phyloP scores from a whole-genome alignment of 768 basidiomycete genomes.

The Macrolepiota dolichaula region DNA sequence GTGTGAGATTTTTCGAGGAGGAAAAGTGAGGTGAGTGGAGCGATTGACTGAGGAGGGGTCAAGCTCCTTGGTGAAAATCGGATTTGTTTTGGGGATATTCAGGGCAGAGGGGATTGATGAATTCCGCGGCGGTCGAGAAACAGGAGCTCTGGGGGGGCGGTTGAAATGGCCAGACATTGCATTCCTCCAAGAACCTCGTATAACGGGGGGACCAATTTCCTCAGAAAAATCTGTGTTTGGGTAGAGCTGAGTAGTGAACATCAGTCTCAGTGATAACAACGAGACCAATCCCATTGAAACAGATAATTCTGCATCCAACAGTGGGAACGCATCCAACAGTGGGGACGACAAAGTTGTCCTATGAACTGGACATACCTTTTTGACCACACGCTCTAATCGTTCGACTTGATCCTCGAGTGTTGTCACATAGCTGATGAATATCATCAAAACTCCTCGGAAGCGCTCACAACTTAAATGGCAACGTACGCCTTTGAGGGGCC shows the following conservation, averaged over 20 bases:
- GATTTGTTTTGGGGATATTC: conserved; percentile 10
- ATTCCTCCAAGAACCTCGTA: conserved; percentile 63
- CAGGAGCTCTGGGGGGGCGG: conserved; percentile 9
- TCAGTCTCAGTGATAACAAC: background rate
- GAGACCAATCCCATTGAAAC: background rate
- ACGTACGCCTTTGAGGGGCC: conserved; percentile 69
- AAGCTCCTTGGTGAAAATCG: background rate
- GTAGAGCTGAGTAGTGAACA: conserved; percentile 41
- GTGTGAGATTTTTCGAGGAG: conserved; percentile 11
- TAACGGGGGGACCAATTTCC: conserved; percentile 59
- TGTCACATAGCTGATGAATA: conserved; percentile 45
- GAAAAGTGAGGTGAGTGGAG: conserved; percentile 29
- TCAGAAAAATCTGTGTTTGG: conserved; percentile 60
- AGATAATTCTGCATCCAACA: background rate
- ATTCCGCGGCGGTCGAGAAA: conserved; percentile 10
- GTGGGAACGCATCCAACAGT: too few species aligned
- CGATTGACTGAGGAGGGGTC: conserved; percentile 12
- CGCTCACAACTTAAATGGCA: background rate
- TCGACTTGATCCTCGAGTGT: conserved; percentile 58
- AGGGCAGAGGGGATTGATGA: conserved; percentile 14
- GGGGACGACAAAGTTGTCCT: background rate
- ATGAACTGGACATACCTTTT: conserved; percentile 32
- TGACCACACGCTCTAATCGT: conserved; percentile 49
- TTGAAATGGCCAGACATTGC: conserved; percentile 9
- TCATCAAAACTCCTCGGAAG: background rate